Base-by-base conservation (phyloP, 441 rosid species). In the Eutrema salsugineum region DNA sequence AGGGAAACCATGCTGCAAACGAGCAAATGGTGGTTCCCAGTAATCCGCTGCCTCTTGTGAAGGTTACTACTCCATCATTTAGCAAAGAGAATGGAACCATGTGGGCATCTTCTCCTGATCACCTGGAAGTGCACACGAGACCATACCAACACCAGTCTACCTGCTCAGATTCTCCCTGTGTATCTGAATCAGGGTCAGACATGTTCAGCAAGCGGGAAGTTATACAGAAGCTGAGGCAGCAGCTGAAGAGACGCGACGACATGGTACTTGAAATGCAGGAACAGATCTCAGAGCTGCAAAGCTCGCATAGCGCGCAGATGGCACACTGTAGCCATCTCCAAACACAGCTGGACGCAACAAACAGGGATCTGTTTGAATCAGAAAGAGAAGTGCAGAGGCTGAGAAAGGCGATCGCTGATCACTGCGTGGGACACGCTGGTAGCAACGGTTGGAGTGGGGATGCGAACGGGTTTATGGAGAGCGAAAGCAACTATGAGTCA, bases 251-350 rank as follows among this genome's bases (percentile, higher is more conserved):
- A 79, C 85, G 97, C 68, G 98, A 93, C 40, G 96, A 91, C 58
- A 87, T 93, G 98, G 81, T 88, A 59, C 71, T 93, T 58, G 98
- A 93, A 82, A 93, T 91, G 98, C 98, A 93, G 80, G 98, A 91
- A 51, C 98, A 91, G 82, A 86, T 91, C 8, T 20, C 67, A 35
- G 95, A 88, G 72, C 64, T 85, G 71, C 94, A 85, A 76, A 93
- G 75, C 71, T 91, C 96, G 3, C 77, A 83, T 5, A 85, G 71
- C 63, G 58, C 88, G 64, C 96, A 89, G 74, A 54, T 86, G 70
- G 80, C 83, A 15, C 89, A 83, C 69, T 83, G 94, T 19, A 79
- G 82, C 40, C 87, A 85, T 78, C 70, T 91, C 80, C 96, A 88
- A 68, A 78, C 92, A 40, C 97, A 85, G 68, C 77, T 93, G 22